Base-by-base conservation (phyloP, 805 yeast species). In the Debaryomyces prosopidis region DNA sequence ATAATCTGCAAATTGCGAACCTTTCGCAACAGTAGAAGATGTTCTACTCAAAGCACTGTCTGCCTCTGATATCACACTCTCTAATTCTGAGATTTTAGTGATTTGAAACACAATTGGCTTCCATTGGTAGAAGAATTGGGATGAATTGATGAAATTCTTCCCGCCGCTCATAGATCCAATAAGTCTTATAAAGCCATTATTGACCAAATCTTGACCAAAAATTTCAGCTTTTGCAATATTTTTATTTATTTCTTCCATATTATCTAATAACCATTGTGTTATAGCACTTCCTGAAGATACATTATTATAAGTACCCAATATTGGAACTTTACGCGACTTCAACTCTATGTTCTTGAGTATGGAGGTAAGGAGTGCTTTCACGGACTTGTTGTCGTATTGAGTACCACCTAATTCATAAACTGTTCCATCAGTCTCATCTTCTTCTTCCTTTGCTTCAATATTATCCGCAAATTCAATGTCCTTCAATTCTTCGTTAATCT, bases 51-150 rank as follows among this genome's bases (percentile, higher is more conserved):
- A 10, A 8, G 33, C 38, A 31, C 33, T 16, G 18, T 27, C 30
- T n/a, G 33, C 20, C 12, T 10, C 18, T 2, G 46, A 26, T 8
- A 42, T 39, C 23, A 36, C 35, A 19, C 34, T 31, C 11, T 43
- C 41, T 12, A 40, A 32, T 42, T 47, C 51, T 37, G 44, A 48
- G 17, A 66, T 41, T 27, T 59, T 58, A 1, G 72, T 62, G 34
- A 79, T 68, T 49, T 77, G 81, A 58, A 79, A 87, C 1, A 87
- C 87, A 47, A 74, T 65, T 3, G 82, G 82, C 49, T 81, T 84
- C 96, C 96, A 89, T 64, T 88, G 96, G 58, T 88, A 89, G 55
- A 71, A 75, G 61, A 84, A 81, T 44, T 82, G 84, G 2, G 89
- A 80, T 16, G 89, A 81, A 62, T 87, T 88, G 43, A 85, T 89